These are phyloP conservation scores for Sesbania bispinosa DNA, from an alignment of 306 rosid genomes.

Conservation along the genomic window DNA sequence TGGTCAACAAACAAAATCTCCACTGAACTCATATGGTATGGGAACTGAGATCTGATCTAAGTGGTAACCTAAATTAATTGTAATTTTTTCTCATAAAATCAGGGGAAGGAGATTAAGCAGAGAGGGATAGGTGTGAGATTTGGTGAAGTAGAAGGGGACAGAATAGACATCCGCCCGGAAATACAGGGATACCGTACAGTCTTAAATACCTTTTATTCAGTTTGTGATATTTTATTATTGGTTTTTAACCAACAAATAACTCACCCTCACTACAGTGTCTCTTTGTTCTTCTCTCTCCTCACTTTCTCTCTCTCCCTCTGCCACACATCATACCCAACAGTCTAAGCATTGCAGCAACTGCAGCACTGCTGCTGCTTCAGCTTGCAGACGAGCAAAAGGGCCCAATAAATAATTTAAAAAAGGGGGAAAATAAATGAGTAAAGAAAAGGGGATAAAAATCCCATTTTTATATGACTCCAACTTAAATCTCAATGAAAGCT, in stretches of 20 bases:
- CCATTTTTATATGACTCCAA: not conserved
- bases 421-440: not conserved
- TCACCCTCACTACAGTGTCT: conserved; percentile 18
- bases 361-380: conserved; percentile 49
- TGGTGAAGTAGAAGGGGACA: conserved; percentile 73
- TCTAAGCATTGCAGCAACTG: conserved; percentile 63
- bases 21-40: not conserved
- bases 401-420: not conserved
- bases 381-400: conserved; percentile 26
- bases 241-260: conserved; percentile 15
- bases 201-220: conserved; percentile 21
- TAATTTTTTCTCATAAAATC: too few species aligned
- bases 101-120: not conserved
- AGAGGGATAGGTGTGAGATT: conserved; percentile 53
- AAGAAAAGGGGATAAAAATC: not conserved
- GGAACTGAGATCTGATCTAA: not conserved
- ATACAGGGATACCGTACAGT: conserved; percentile 67
- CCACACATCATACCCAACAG: conserved; percentile 81
- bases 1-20: conserved; percentile 7
- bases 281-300: not conserved
- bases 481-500: conserved; percentile 28
- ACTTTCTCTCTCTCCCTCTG: conserved; percentile 42
- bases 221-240: too few species aligned
- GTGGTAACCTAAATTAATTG: too few species aligned
- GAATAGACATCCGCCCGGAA: conserved; percentile 88